Evolutionary conservation across 2,329 filamentous ascomycete genomes (phyloP), one percentile per base, ranked within the genome.

Genomic region (Colletotrichum cereale): DNA sequence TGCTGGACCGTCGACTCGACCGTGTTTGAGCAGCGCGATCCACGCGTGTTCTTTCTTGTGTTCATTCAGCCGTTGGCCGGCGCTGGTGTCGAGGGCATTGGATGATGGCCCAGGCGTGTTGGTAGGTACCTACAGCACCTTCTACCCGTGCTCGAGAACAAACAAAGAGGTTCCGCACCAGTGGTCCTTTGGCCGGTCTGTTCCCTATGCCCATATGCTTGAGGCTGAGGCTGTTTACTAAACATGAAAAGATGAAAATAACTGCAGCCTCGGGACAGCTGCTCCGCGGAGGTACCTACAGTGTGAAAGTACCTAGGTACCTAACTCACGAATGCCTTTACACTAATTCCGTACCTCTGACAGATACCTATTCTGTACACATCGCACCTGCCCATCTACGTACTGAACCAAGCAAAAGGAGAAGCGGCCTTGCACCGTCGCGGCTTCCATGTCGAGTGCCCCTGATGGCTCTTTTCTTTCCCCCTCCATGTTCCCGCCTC

Each of bases 11-110:
- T 67, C 64, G 31, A 40, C 57, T 52, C 38, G 48, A 44, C 58
- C 40, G 34, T 56, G 57, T 36, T 56, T 67, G 29, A 63, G 65
- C 48, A 63, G 34, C 16, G 18, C 58, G 14, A 34, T n/a, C 62
- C 50, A 55, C 61, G 56, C 36, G 36, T 38, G 10, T 38, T 38
- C n/a, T n/a, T n/a, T 44, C 57, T 42, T 18, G 31, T 38, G 44
- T 16, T 7, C 55, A 29, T 31, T 16, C 55, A 42, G 55, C 55
- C 36, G 53, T 34, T 57, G 53, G 34, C 38, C 56, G 38, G 38
- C 21, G 56, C 56, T 38, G 26, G 56, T 38, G 56, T 44, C 56
- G n/a, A 60, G 18, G 56, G 56, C 38, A 44, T 44, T 38, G 44
- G 38, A 42, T 44, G 38, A n/a, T 60, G 56, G 56, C 21, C 40